phyloP scores from a whole-genome alignment of 371 early-diverging fungal species.

The Mucor lusitanicus region DNA sequence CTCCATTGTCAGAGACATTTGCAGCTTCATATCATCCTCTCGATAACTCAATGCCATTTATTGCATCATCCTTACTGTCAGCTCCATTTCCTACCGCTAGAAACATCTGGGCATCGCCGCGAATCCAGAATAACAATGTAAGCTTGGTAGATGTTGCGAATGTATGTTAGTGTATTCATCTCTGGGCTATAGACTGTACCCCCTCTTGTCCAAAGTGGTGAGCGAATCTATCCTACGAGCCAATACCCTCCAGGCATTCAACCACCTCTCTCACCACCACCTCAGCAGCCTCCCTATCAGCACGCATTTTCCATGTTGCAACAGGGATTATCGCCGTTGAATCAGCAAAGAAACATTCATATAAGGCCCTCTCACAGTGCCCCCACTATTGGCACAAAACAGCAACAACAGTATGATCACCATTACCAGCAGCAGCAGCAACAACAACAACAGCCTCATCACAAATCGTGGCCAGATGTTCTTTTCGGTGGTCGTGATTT shows the following conservation, averaged over 20 bases:
- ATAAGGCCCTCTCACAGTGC: neutral
- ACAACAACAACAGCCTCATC: neutral
- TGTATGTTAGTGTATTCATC: neutral
- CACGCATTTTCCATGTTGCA: neutral
- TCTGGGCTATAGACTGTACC: slow-evolving; percentile 1
- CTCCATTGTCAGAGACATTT: neutral
- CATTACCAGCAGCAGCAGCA: neutral
- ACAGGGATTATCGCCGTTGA: neutral
- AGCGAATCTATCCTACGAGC: neutral
- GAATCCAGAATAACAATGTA: slow-evolving; percentile 12
- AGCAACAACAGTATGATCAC: neutral
- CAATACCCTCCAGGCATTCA: neutral
- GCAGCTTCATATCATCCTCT: neutral
- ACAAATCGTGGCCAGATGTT: slow-evolving; percentile 16
- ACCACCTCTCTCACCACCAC: slow-evolving; percentile 1
- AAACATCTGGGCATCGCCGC: slow-evolving; percentile 19
- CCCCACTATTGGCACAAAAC: slow-evolving; percentile 5
- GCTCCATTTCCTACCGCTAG: slow-evolving; percentile 11
- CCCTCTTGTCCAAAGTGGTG: slow-evolving; percentile 2
- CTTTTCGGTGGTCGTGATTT: slow-evolving; percentile 16
- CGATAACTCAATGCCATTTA: neutral
- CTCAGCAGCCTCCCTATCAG: neutral
- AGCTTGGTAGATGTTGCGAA: neutral
- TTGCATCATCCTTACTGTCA: slow-evolving; percentile 8
- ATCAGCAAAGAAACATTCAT: neutral